A percentile compares a stretch with the other conserved stretches of the same genome.
phyloP scores from a whole-genome alignment of 495 filamentous ascomycete genomes.

The Xylaria flabelliformis region DNA sequence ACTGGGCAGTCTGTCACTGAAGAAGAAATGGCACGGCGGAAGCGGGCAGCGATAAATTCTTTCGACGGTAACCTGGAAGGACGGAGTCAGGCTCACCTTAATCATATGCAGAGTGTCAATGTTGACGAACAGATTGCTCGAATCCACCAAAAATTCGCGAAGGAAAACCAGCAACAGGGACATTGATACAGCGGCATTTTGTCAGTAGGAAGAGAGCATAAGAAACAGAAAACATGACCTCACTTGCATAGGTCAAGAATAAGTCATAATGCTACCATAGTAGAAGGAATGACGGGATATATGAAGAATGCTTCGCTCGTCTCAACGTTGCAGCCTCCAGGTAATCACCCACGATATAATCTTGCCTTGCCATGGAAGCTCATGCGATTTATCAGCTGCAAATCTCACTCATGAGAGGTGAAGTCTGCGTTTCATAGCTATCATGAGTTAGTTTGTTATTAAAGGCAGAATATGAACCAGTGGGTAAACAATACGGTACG shows the following conservation, averaged over 20 bases:
- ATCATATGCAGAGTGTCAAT: slow-evolving; percentile 67
- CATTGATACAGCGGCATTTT: neutral
- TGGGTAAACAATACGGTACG: neutral
- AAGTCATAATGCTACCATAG: neutral
- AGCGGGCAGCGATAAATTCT: slow-evolving; percentile 70
- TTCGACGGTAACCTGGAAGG: slow-evolving; percentile 69
- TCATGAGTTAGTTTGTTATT: slow-evolving; percentile 9
- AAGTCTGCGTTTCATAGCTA: slow-evolving; percentile 18
- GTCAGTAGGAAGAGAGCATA: neutral
- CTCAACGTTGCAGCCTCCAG: slow-evolving; percentile 6
- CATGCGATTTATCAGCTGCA: slow-evolving; percentile 24
- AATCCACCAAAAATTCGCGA: slow-evolving; percentile 69
- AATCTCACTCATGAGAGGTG: slow-evolving; percentile 6
- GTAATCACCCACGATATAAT: slow-evolving; percentile 28
- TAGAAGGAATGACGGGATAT: neutral
- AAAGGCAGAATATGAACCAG: neutral
- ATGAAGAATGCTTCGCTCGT: neutral
- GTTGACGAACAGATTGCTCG: slow-evolving; percentile 75
- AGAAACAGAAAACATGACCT: neutral
- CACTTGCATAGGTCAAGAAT: slow-evolving; percentile 3
- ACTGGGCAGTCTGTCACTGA: slow-evolving; percentile 70
- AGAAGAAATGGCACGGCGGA: slow-evolving; percentile 78
- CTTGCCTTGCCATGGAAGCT: slow-evolving; percentile 26
- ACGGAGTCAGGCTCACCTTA: slow-evolving; percentile 59
- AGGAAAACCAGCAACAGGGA: slow-evolving; percentile 46